Base-by-base conservation (phyloP, 345 rosid species). In the Citrus sp. region DNA sequence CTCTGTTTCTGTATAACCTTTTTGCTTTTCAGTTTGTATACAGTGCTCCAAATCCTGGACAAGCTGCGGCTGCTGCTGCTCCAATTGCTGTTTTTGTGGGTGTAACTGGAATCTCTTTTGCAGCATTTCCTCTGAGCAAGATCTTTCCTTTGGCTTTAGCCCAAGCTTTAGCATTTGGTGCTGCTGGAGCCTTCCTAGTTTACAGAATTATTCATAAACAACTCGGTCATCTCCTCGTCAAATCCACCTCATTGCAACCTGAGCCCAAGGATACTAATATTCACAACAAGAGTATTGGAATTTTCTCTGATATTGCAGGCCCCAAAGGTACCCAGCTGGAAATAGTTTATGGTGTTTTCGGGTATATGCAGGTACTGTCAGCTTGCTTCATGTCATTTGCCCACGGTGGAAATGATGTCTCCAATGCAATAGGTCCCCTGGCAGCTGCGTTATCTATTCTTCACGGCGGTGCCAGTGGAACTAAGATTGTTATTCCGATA, bases 381-480 rank as follows among this genome's bases (percentile, higher is more conserved):
- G 99, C 99, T 56, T 95, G 99, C 85, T 95, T 95, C 87, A 95
- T 95, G 99, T 95, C 99, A 25, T 93, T 95, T 79, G 97, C 98
- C 2, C 99, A 96, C 42, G 98, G 98, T 19, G 98, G 98, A 21
- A 96, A 92, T 68, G 98, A 96, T 74, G 98, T 96, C 18, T 92
- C 99, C 63, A 96, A 96, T 32, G 99, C 98, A 4, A 96, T 96
- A 61, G 98, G 99, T 61, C 99, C 97, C 4, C 72, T 96, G 85
- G 99, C 98, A 18, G 97, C 86, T 25, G 99, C 99, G 1, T 80
- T 96, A 72, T 87, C 97, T 12, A 94, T 96, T 74, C 92, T 96
- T 27, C 98, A 96, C 0, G 96, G 91, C 0, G 92, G 93, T 69
- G 88, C 87, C 9, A 86, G 85, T 30, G 92, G 89, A 6, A 70